Base-by-base conservation (phyloP, 169 alveolate genomes). In the Eimeria maxima region DNA sequence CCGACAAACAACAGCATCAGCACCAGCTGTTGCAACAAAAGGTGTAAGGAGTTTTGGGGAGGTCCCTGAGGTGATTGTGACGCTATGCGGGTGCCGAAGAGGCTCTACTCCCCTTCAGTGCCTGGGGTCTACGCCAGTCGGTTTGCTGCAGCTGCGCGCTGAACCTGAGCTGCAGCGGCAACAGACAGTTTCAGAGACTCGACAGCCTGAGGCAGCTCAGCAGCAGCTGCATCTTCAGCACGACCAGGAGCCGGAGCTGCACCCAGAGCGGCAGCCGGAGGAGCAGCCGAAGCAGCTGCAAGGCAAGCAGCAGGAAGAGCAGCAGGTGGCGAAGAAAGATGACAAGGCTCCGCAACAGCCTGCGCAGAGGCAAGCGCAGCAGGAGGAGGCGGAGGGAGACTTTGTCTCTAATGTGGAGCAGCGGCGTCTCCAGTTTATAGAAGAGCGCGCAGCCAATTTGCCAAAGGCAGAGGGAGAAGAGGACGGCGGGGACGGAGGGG, bases 41-140 rank as follows among this genome's bases (percentile, higher is more conserved):
- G 29, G 44, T 10, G 7, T 47, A 13, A 47, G 44, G 22, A 74
- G 53, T 11, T 80, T 22, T 16, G 63, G 55, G 33, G 16, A 60
- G 50, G 91, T 4, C 29, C 7, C n/a, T 1, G 50, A 24, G 73
- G 73, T 74, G 33, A 22, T 24, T 27, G 93, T 63, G 22, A 86
- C 93, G 20, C 96, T 96, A 4, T 96, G 97, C 94, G 97, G 97
- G 6, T 96, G 97, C 67, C 67, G 96, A n/a, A 96, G 94, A 33
- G 97, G 93, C 53, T 73, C 53, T 53, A 53, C 74, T n/a, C 74
- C 73, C 8, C 47, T 55, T 50, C 73, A 83, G 27, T 83, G 91
- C 18, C 20, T 83, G 50, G 91, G 91, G 50, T 73, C 74, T 53
- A 83, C 91, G 29, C 74, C 63, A 16, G 91, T 83, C 20, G 91